Base-by-base conservation (phyloP, 2,329 filamentous ascomycete species). In the Ceratocystiopsis sp. region DNA sequence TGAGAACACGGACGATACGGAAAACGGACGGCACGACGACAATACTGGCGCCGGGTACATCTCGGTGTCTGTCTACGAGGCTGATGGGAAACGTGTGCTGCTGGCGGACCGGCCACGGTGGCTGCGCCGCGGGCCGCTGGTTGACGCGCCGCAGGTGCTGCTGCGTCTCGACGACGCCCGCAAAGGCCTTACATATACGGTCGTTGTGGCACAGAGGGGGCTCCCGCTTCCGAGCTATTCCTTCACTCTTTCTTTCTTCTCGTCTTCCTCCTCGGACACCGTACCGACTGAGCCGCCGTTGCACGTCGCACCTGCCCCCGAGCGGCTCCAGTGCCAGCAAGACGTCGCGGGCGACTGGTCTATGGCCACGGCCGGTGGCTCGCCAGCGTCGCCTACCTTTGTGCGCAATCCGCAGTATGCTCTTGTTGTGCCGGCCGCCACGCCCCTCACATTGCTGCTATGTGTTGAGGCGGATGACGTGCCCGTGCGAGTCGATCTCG, bases 131-230 rank as follows among this genome's bases (percentile, higher is more conserved):
- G 82, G 81, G 0, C 83, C 84, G n/a, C 94, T 84, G 49, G 85
- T 96, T 33, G 89, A 95, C 59, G 93, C 87, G 3, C 86, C 86
- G 2, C 93, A 96, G 58, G 93, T 84, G 0, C 73, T 98, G 9
- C 75, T 93, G 38, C 25, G 25, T 29, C 78, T 81, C 45, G 70
- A 93, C 47, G 72, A 83, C 25, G 68, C 64, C 4, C 58, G 59
- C 18, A 58, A 60, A 6, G 58, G 57, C 37, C 57, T 57, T 8
- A 51, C 58, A 1, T 71, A 72, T 50, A 73, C 69, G 1, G 64
- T 83, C 10, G 79, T 83, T 53, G 44, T 58, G 52, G 32, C 61
- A 15, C 81, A 93, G 52, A 79, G 93, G 53, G 78, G 80, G 35
- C 69, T 96, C 5, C 80, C 83, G 2, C 63, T 80, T 4, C 68